Conservation (phyloP, 169 alveolate genomes). For the Plasmodium gonderi region DNA sequence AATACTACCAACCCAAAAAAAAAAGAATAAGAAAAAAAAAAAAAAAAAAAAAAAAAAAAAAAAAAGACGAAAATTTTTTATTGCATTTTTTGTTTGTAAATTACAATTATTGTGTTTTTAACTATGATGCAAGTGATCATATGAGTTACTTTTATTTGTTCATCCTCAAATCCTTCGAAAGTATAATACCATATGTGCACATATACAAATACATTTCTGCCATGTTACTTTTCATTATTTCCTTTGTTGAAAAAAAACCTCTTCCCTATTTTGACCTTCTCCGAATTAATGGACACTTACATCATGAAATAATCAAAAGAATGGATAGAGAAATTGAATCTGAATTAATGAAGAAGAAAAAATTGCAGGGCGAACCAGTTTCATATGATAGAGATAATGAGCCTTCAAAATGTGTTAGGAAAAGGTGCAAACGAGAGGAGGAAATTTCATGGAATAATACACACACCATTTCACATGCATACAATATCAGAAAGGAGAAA, state of each 20-base stretch:
- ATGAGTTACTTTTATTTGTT: neutral
- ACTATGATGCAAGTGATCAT: neutral
- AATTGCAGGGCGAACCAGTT: no score
- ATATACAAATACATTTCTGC: constrained; percentile 57
- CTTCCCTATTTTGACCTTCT: constrained; percentile 4
- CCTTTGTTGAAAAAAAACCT: constrained; percentile 30
- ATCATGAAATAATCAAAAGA: neutral
- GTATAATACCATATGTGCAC: constrained; percentile 12
- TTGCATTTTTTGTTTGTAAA: constrained; percentile 39
- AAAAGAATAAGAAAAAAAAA: no score
- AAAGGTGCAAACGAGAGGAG: no score
- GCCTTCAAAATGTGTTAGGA: no score
- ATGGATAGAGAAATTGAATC: no score
- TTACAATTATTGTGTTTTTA: constrained; percentile 68
- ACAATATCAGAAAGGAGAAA: neutral
- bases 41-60: neutral
- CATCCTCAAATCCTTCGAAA: constrained; percentile 17
- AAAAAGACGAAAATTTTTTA: constrained; percentile 10
- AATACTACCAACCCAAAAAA: neutral
- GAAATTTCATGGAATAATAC: no score
- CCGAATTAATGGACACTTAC: neutral
- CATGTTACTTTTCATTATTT: constrained; percentile 3
- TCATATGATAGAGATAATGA: no score
- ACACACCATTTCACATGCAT: neutral
- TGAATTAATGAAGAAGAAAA: no score